A percentile compares a stretch with the other conserved stretches of the same genome.
Conservation (phyloP, 1,284 basidiomycete species). For the Waitea zeae region DNA sequence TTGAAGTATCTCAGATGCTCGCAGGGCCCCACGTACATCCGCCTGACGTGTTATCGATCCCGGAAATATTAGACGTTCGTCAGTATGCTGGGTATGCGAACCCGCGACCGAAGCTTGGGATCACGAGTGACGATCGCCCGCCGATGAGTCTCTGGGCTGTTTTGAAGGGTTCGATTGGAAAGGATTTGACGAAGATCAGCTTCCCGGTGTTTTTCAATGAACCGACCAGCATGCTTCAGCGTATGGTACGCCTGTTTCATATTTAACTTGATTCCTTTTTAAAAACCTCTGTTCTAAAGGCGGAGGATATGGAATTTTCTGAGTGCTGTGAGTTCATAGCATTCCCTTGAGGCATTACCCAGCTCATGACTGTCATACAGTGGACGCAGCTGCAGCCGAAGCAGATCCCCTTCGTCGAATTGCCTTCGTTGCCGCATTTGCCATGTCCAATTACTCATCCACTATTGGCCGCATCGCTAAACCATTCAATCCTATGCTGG, state of each 20-base stretch:
- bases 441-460: slow-evolving; percentile 95
- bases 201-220: slow-evolving; percentile 97
- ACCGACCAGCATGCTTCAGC: slow-evolving; percentile 87
- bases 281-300: slow-evolving; percentile 24
- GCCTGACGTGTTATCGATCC: slow-evolving; percentile 11
- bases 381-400: slow-evolving; percentile 73
- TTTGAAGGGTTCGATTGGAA: slow-evolving; percentile 91
- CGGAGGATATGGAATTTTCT: slow-evolving; percentile 92
- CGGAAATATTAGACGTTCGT: slow-evolving; percentile 20
- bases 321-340: slow-evolving; percentile 81
- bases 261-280: too few relatives aligned
- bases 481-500: slow-evolving; percentile 87
- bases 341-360: slow-evolving; percentile 3
- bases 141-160: slow-evolving; percentile 91
- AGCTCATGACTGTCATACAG: too few relatives aligned
- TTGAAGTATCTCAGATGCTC: slow-evolving; percentile 50
- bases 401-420: slow-evolving; percentile 69
- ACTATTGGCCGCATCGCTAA: slow-evolving; percentile 94
- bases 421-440: slow-evolving; percentile 92
- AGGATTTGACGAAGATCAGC: slow-evolving; percentile 91
- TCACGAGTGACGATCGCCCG: slow-evolving; percentile 71
- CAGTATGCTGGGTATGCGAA: slow-evolving; percentile 58
- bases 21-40: slow-evolving; percentile 13
- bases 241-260: slow-evolving; percentile 44
- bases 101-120: slow-evolving; percentile 48